A percentile compares a stretch with the other conserved stretches of the same genome.
These are phyloP conservation scores for Pythium sp. DNA, from an alignment of 352 stramenopile species.

Conservation along the genomic window DNA sequence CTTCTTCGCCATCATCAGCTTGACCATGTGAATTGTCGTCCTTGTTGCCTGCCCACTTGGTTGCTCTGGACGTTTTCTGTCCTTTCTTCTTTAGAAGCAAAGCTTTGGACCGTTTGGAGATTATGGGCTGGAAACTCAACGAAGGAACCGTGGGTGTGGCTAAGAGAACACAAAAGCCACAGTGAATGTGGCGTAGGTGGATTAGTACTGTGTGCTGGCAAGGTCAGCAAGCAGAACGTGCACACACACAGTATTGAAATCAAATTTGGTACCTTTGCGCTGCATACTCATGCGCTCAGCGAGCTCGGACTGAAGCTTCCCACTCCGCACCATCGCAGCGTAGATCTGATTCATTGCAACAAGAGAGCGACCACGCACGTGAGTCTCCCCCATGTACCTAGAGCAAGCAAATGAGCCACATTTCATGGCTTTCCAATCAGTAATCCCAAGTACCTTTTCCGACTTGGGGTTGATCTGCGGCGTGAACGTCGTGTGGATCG, in stretches of 20 bases:
- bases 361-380: background rate
- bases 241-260: background rate
- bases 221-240: too few species aligned
- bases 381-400: background rate
- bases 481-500: constrained; percentile 41
- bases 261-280: constrained; percentile 15
- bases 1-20: background rate
- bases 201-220: too few species aligned
- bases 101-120: constrained; percentile 40
- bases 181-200: too few species aligned
- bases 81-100: constrained; percentile 28
- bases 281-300: constrained; percentile 24
- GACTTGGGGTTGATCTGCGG: constrained; percentile 50
- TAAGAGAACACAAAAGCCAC: background rate
- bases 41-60: background rate
- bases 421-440: background rate
- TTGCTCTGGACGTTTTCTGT: background rate
- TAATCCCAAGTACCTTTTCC: constrained; percentile 24
- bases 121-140: constrained; percentile 37
- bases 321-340: constrained; percentile 38
- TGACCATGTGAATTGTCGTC: background rate
- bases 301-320: constrained; percentile 26
- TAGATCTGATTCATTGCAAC: constrained; percentile 36
- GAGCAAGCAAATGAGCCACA: background rate
- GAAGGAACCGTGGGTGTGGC: constrained; percentile 20